These are phyloP conservation scores for Betula pendula DNA, from an alignment of 306 rosid genomes.

Conservation along the genomic window DNA sequence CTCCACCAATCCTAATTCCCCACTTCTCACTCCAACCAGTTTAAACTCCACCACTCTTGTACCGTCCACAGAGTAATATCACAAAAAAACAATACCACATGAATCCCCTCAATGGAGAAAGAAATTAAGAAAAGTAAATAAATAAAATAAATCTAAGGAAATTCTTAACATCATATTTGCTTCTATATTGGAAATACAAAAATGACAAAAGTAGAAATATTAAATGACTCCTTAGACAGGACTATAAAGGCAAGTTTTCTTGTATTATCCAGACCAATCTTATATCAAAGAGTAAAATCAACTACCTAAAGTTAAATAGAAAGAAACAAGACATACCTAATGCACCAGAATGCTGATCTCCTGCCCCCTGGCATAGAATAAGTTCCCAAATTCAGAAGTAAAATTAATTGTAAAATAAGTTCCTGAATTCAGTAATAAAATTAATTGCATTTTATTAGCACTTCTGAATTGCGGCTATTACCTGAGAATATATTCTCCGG, in stretches of 20 bases:
- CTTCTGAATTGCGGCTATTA: constrained; percentile 27
- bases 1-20: background rate
- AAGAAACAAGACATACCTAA: constrained; percentile 54
- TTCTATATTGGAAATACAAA: background rate
- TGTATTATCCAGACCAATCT: background rate
- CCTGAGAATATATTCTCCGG: constrained; percentile 80
- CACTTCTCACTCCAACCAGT: background rate
- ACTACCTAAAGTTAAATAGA: background rate
- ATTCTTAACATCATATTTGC: background rate
- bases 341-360: constrained; percentile 61
- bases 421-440: constrained; percentile 33
- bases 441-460: constrained; percentile 10
- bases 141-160: background rate
- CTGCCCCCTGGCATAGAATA: constrained; percentile 60
- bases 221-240: constrained; percentile 3
- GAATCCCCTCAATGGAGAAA: background rate
- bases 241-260: background rate
- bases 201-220: background rate
- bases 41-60: background rate
- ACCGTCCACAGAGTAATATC: background rate
- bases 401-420: constrained; percentile 7
- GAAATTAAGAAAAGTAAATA: background rate
- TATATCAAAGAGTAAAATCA: constrained; percentile 7
- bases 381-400: constrained; percentile 34
- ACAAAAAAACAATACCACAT: background rate